Evolutionary conservation across 1,284 basidiomycete genomes (phyloP).

Genomic region (Rhodotorula sp.): DNA sequence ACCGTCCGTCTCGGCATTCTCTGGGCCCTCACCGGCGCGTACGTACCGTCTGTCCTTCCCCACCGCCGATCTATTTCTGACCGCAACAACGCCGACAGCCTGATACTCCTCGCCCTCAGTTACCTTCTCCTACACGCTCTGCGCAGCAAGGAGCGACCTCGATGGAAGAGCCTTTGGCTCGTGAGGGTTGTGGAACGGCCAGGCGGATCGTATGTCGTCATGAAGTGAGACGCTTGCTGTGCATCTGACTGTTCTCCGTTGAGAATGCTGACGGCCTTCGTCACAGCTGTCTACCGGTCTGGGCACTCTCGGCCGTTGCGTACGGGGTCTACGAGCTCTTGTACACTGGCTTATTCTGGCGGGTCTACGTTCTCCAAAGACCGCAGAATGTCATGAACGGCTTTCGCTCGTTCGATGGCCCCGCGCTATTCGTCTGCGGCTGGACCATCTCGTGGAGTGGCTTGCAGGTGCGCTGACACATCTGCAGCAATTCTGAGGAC

Average conservation of each 20-base stretch:
- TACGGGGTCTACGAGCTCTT: constrained; percentile 2
- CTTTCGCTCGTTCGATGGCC: not conserved
- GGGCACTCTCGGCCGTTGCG: not conserved
- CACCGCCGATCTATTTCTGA: no score
- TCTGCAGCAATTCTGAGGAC: accelerated
- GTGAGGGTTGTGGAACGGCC: not conserved
- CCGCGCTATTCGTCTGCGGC: not conserved
- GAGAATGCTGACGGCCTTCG: no score
- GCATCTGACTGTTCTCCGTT: not conserved
- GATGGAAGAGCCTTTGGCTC: not conserved
- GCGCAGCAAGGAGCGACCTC: not conserved
- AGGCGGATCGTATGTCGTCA: constrained; percentile 2
- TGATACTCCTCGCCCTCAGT: not conserved
- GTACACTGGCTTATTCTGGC: not conserved
- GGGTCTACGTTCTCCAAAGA: not conserved
- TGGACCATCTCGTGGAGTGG: not conserved
- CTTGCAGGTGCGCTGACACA: not conserved
- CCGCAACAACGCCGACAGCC: no score
- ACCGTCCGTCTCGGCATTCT: not conserved
- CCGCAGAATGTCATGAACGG: not conserved
- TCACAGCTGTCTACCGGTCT: not conserved
- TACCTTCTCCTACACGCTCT: not conserved
- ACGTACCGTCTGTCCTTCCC: not conserved
- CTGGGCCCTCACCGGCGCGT: not conserved
- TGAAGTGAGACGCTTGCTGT: constrained; percentile 3